Evolutionary conservation across 2,329 filamentous ascomycete genomes (phyloP), one percentile per base, ranked within the genome.

Genomic region (Fragosphaeria purpurea): DNA sequence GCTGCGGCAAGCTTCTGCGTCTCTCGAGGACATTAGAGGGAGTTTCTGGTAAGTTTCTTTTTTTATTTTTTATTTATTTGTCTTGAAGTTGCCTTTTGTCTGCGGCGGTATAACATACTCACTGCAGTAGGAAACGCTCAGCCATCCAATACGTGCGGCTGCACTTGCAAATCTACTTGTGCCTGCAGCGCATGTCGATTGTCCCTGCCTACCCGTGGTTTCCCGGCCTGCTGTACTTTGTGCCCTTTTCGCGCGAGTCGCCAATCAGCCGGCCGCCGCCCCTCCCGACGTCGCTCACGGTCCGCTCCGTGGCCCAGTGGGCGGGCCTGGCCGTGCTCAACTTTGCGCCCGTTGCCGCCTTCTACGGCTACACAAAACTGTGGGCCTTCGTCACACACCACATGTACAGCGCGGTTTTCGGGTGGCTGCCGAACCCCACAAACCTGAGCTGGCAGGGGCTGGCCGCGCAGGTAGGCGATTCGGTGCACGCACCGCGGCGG

Each of bases 151-250:
- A 77, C 53, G 43, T 76, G 4, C 66, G 67, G 39, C 65, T 73
- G 7, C 76, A 80, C 55, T 57, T 80, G 1, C 72, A 77, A 47
- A 60, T 78, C 5, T 78, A 71, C 55, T 64, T 71, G n/a, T 71
- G 72, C 30, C 62, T 80, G 43, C 77, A 80, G 55, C 68, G 74
- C 45, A 62, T 76, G 7, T 72, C 72, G 6, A 61, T 81, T 11
- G 63, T 74, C 42, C 63, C 74, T 0, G 60, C 64, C 10, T 65
- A 56, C 10, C 63, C 63, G 7, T 64, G 61, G 61, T 61, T 80
- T 3, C 77, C 78, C 0, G 61, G 59, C 7, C 64, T 65, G 39
- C 65, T 61, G 5, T 82, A 73, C 60, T 80, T 80, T 56, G 58
- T 81, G 13, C 77, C 78, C 0, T 80, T 79, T 45, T 72, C 74